Percentiles rank a stretch among this genome's conserved stretches.
Evolutionary conservation across 2,329 filamentous ascomycete species (phyloP).

Genomic region (Exophiala sideris): DNA sequence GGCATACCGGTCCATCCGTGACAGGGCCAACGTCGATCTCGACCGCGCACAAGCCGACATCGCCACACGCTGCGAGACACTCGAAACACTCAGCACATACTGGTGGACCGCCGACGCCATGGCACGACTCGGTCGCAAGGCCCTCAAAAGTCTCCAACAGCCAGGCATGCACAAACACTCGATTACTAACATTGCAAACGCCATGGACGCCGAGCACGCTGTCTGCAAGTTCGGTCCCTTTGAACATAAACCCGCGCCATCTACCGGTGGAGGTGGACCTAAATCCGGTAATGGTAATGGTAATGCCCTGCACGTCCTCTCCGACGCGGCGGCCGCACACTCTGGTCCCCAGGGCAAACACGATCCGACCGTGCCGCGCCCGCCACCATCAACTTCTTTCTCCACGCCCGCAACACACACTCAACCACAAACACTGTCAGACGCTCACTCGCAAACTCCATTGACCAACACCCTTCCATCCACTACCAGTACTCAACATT

Average conservation of each 20-base stretch:
- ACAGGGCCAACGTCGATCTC: conserved; percentile 44
- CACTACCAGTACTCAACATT: not conserved
- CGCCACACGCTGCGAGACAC: conserved; percentile 35
- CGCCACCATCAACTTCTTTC: not conserved
- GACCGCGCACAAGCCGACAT: conserved; percentile 37
- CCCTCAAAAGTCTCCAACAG: conserved; percentile 31
- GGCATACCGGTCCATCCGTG: conserved; percentile 55
- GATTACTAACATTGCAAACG: conserved; percentile 45
- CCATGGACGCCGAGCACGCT: conserved; percentile 39
- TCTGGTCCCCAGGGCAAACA: not conserved
- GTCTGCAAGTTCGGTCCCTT: conserved; percentile 30
- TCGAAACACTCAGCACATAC: conserved; percentile 35
- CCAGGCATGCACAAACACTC: conserved; percentile 32
- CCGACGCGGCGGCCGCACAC: conserved; percentile 26
- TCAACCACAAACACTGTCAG: not conserved
- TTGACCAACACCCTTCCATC: not conserved
- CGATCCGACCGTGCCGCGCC: not conserved
- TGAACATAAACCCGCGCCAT: conserved; percentile 8
- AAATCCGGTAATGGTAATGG: not conserved
- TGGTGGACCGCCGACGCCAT: conserved; percentile 44
- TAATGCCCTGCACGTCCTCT: conserved; percentile 26
- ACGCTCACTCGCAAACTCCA: not conserved
- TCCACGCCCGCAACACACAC: not conserved
- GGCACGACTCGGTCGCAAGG: conserved; percentile 39
- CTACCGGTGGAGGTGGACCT: not conserved